Evolutionary conservation across 2,329 filamentous ascomycete species (phyloP), one percentile per base, ranked within the genome.

Genomic region (Pezicula carpinea): DNA sequence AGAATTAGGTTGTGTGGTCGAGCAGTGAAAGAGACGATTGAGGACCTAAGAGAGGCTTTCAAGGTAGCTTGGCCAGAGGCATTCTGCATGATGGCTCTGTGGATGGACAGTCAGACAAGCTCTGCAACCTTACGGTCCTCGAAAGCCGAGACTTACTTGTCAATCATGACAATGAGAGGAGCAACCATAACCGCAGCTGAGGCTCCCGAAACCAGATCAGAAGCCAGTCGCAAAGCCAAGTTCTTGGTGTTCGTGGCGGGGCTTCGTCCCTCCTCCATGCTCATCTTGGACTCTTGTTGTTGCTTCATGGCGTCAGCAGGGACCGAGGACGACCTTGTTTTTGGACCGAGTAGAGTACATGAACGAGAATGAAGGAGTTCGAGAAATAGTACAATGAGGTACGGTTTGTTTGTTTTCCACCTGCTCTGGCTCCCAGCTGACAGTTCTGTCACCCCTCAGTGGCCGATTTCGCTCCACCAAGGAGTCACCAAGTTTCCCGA

Each of bases 121-220:
- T 31, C 44, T 5, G 29, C 29, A 32, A 38, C 46, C n/a, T 15
- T 17, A 38, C 39, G 21, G 48, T 52, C 48, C 7, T 29, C 32
- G 14, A 17, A 31, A n/a, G 19, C 23, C 15, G 23, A 29, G 17
- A 60, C 71, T 50, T 71, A 91, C 87, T 85, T 82, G 67, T 96
- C 90, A 67, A 96, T 93, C 55, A 93, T 85, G 32, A 86, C 87
- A 53, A 96, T 92, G 33, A 95, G 64, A 1, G 91, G 90, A 46
- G 90, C 89, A 40, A 96, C 85, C 51, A 93, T 70, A 6, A 77
- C 78, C 2, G 85, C 89, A 10, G 90, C 88, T 39, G 79, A 77
- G 2, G 79, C 76, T 1, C 89, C 90, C 59, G 85, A 83, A 38
- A 78, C 66, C 18, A 79, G 66, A 69, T 96, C 89, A 14, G 82